Evolutionary conservation across 345 rosid species (phyloP).

Genomic region (Brassica juncea): DNA sequence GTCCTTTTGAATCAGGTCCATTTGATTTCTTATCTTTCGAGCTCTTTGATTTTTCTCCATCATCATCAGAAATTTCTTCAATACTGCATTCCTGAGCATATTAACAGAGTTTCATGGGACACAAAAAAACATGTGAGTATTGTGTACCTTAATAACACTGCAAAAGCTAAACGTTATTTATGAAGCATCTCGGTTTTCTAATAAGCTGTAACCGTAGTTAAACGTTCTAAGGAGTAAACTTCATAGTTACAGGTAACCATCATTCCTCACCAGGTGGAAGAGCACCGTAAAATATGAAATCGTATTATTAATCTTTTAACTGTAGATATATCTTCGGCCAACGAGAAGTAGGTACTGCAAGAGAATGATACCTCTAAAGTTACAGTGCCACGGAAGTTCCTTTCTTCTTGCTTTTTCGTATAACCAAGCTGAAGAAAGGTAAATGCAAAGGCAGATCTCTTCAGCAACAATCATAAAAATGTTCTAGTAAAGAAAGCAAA

Average conservation of each 20-base stretch:
- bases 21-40: conserved; percentile 87
- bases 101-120: conserved; percentile 14
- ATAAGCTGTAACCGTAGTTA: conserved; percentile 1
- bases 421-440: conserved; percentile 78
- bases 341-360: background rate
- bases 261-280: conserved; percentile 1
- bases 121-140: background rate
- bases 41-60: conserved; percentile 69
- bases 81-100: conserved; percentile 73
- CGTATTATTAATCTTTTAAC: background rate
- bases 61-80: conserved; percentile 81
- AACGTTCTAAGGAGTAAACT: background rate
- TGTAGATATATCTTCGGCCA: background rate
- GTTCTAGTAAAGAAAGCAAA: background rate
- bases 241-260: conserved; percentile 8
- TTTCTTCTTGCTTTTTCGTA: conserved; percentile 95
- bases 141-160: background rate
- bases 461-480: background rate
- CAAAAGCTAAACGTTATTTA: background rate
- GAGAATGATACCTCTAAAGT: conserved; percentile 75
- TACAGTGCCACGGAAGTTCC: conserved; percentile 90
- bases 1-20: conserved; percentile 73
- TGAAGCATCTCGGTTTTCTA: background rate
- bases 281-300: conserved; percentile 7
- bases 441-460: conserved; percentile 1